Evolutionary conservation across 345 rosid species (phyloP).

Genomic region (Bretschneidera sinensis): DNA sequence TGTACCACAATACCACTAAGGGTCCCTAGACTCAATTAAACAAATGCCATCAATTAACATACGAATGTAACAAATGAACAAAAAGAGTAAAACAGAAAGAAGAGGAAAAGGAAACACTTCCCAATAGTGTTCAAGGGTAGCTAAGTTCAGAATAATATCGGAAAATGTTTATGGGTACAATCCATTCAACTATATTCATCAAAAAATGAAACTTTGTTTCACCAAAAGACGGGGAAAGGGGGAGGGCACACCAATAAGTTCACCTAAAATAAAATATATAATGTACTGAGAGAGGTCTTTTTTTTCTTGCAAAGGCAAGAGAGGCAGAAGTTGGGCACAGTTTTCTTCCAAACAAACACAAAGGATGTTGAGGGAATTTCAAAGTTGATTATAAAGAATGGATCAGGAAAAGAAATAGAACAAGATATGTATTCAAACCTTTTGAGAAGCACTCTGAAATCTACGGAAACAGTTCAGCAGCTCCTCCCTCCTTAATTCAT

Average conservation of each 20-base stretch:
- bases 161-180: neutral
- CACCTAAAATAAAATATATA: too few species aligned
- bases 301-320: too few species aligned
- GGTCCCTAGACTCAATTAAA: neutral
- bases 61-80: neutral
- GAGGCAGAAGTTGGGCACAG: too few species aligned
- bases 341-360: neutral
- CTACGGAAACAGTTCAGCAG: conserved; percentile 71
- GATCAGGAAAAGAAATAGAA: conserved; percentile 1
- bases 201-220: neutral
- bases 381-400: neutral
- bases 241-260: neutral
- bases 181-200: neutral
- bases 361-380: neutral
- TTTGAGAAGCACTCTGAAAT: conserved; percentile 70
- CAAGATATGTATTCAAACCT: conserved; percentile 39
- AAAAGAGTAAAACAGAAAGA: neutral
- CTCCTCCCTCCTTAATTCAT: conserved; percentile 86
- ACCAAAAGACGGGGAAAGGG: neutral
- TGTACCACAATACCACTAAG: neutral
- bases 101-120: neutral
- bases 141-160: neutral
- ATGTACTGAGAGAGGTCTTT: too few species aligned
- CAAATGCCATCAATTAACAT: neutral
- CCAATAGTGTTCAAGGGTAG: too few species aligned